These are phyloP conservation scores for Geosmithia morbida DNA, from an alignment of 2,329 filamentous ascomycete genomes.

Conservation along the genomic window DNA sequence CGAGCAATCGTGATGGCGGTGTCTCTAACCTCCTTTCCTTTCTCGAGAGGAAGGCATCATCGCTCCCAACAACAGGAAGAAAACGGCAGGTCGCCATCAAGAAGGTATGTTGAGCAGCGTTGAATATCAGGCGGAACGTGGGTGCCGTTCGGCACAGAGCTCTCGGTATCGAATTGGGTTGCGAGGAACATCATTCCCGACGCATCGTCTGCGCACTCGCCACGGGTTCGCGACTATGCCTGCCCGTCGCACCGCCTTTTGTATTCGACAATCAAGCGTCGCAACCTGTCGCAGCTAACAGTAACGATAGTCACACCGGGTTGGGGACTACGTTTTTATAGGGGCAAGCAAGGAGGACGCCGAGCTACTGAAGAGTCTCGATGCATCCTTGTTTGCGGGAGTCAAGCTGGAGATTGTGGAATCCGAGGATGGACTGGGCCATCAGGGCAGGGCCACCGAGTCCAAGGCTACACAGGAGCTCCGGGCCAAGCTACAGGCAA, in stretches of 20 bases:
- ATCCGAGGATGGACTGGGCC: slow-evolving; percentile 23
- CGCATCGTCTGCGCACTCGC: background rate
- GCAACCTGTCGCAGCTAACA: slow-evolving; percentile 35
- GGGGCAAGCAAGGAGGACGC: slow-evolving; percentile 50
- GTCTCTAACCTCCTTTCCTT: slow-evolving; percentile 50
- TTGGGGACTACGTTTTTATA: slow-evolving; percentile 56
- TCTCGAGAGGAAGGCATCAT: slow-evolving; percentile 54
- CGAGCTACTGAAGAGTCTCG: slow-evolving; percentile 50
- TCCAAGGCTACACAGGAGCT: slow-evolving; percentile 42
- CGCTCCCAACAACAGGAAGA: slow-evolving; percentile 27
- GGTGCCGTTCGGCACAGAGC: slow-evolving; percentile 1
- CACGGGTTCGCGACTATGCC: background rate
- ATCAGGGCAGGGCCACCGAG: slow-evolving; percentile 22
- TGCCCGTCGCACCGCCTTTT: background rate
- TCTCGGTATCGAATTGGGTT: background rate
- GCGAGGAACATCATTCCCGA: background rate
- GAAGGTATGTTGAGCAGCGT: slow-evolving; percentile 51
- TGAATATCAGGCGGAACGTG: background rate
- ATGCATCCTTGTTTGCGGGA: slow-evolving; percentile 56
- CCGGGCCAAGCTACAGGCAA: slow-evolving; percentile 52
- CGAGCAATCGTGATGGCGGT: slow-evolving; percentile 51
- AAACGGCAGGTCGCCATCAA: slow-evolving; percentile 48
- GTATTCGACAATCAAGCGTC: background rate
- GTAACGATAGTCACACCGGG: slow-evolving; percentile 49
- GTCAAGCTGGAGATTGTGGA: slow-evolving; percentile 41